Conservation (phyloP, 2,329 filamentous ascomycete genomes). For the Thelonectria discophora region DNA sequence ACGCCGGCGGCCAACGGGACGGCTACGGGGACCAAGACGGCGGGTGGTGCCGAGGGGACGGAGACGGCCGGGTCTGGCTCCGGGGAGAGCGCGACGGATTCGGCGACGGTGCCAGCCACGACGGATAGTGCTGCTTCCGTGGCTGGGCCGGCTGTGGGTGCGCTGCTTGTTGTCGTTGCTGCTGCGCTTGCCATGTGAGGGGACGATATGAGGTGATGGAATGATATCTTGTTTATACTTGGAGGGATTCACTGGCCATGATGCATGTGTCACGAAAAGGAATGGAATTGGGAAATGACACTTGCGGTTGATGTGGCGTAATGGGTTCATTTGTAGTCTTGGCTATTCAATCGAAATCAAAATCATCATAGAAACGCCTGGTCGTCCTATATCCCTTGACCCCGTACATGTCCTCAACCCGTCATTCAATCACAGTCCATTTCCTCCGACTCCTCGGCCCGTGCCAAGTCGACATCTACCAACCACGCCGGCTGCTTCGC, state of each 20-base stretch:
- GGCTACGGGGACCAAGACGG: conserved; percentile 24
- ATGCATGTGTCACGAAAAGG: conserved; percentile 6
- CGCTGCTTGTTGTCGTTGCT: conserved; percentile 45
- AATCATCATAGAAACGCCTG: conserved; percentile 29
- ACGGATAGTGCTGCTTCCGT: conserved; percentile 34
- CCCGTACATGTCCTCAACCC: neutral
- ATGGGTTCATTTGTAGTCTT: neutral
- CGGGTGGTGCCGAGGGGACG: neutral
- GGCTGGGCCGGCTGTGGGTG: conserved; percentile 42
- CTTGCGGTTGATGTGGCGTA: conserved; percentile 9
- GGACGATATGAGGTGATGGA: neutral
- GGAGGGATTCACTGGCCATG: no score
- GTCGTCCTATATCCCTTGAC: neutral
- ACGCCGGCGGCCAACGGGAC: conserved; percentile 27
- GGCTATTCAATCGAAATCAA: conserved; percentile 23
- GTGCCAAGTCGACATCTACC: conserved; percentile 57
- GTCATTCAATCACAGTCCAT: neutral
- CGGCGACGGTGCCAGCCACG: conserved; percentile 23
- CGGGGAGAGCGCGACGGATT: conserved; percentile 1
- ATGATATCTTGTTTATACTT: no score
- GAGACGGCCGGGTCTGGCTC: conserved; percentile 10
- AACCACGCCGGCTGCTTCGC: conserved; percentile 62
- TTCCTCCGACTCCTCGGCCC: neutral
- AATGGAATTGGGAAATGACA: conserved; percentile 8
- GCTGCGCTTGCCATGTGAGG: conserved; percentile 47